Evolutionary conservation across 768 basidiomycete genomes (phyloP).

Genomic region (Hypholoma fasciculare): DNA sequence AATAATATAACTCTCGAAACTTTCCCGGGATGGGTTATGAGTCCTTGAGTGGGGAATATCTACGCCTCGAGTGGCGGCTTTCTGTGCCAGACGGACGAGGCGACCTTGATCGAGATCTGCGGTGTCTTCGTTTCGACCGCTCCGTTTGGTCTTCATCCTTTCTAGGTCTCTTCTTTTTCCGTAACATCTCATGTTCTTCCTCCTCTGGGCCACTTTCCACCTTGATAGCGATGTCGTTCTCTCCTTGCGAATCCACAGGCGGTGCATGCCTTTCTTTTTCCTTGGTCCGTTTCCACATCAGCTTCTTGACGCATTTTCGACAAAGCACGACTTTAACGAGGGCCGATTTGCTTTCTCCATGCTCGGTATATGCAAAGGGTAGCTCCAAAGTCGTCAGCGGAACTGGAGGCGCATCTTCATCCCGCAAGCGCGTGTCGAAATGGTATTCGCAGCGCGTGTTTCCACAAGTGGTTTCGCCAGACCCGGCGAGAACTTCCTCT

Average conservation of each 20-base stretch:
- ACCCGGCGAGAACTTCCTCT: slow-evolving; percentile 80
- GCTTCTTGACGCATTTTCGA: slow-evolving; percentile 72
- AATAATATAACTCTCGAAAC: neutral
- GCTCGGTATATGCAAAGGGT: slow-evolving; percentile 87
- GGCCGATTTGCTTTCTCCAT: slow-evolving; percentile 71
- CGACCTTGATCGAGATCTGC: slow-evolving; percentile 37
- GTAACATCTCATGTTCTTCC: slow-evolving; percentile 3
- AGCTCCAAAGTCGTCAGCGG: slow-evolving; percentile 79
- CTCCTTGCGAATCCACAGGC: slow-evolving; percentile 42
- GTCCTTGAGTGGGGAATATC: neutral
- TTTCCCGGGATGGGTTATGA: neutral
- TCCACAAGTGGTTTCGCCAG: slow-evolving; percentile 86
- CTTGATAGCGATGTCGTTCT: slow-evolving; percentile 31
- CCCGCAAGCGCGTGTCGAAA: slow-evolving; percentile 26
- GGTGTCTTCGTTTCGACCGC: slow-evolving; percentile 17
- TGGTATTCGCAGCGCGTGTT: slow-evolving; percentile 84
- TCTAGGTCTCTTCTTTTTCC: slow-evolving; percentile 16
- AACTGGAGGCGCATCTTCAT: slow-evolving; percentile 16
- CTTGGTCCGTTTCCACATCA: slow-evolving; percentile 82
- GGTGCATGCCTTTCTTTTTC: slow-evolving; percentile 16
- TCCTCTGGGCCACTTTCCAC: slow-evolving; percentile 9
- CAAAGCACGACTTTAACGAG: slow-evolving; percentile 93
- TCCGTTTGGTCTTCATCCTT: slow-evolving; percentile 10
- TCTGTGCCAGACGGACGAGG: slow-evolving; percentile 19
- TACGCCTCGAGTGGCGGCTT: neutral